A percentile compares a stretch with the other conserved stretches of the same genome.
phyloP scores from a whole-genome alignment of 1,139 yeast species.

The Debaryomyces robertsiae region DNA sequence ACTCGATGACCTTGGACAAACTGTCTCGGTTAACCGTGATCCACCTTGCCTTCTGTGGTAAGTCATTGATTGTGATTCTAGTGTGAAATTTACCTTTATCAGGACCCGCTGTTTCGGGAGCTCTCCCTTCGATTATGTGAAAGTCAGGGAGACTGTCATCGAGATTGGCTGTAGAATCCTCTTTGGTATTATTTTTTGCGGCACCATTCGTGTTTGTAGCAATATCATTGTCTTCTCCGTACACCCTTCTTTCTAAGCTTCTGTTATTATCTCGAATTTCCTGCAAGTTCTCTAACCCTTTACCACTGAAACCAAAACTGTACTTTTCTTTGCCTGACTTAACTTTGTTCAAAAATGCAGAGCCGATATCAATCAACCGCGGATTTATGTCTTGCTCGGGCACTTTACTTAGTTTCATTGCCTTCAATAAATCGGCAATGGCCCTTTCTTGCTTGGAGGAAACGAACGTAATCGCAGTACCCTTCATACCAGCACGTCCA shows the following conservation, averaged over 20 bases:
- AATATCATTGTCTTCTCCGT: conserved; percentile 22
- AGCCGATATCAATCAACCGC: conserved; percentile 55
- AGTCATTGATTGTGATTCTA: conserved; percentile 75
- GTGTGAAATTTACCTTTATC: conserved; percentile 71
- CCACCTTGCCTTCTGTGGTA: conserved; percentile 87
- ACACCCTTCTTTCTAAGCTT: conserved; percentile 48
- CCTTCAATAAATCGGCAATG: conserved; percentile 72
- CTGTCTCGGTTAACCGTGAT: conserved; percentile 72
- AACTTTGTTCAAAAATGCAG: conserved; percentile 60
- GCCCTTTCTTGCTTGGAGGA: conserved; percentile 65
- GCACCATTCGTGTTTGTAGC: neutral
- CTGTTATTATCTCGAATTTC: conserved; percentile 62
- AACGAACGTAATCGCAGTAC: conserved; percentile 79
- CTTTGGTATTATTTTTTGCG: conserved; percentile 6
- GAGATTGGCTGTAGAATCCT: conserved; percentile 7
- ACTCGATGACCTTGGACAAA: conserved; percentile 65
- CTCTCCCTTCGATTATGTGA: conserved; percentile 53
- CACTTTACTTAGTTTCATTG: conserved; percentile 57
- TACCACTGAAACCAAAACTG: conserved; percentile 87
- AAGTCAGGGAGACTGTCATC: conserved; percentile 42
- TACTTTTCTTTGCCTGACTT: conserved; percentile 70
- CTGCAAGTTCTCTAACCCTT: conserved; percentile 83
- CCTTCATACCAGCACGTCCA: conserved; percentile 84
- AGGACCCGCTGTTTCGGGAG: conserved; percentile 64
- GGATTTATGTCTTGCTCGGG: conserved; percentile 48